Base-by-base conservation (phyloP, 345 rosid species). In the Excoecaria cochinchinensis region DNA sequence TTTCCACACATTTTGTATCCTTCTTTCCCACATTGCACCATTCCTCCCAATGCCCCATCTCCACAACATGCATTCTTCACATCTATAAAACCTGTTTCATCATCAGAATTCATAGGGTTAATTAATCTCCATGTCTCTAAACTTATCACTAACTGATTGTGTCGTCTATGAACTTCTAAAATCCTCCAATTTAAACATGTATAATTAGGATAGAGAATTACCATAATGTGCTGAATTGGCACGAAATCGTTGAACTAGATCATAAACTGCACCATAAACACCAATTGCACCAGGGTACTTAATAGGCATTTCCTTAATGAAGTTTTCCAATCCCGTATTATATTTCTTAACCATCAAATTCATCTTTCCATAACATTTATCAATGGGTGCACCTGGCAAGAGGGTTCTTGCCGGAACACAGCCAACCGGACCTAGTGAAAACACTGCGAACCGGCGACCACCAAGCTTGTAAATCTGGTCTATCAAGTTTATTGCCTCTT, bases 321-420 rank as follows among this genome's bases (percentile, higher is more conserved):
- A 67, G 4, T 59, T 81, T 63, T 89, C 92, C 74, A 88, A 76
- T 66, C 82, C 83, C 70, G 60, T 70, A 58, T 85, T 89, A 66
- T 81, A 91, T 46, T 74, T 86, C 81, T 82, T 77, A 10, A 83
- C 90, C 93, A 91, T 88, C 40, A 40, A 74, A 73, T 89, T 85
- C 89, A 91, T 87, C 73, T 80, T 78, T 0, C 83, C 93, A 3
- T 59, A 84, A 51, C 96, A 91, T 65, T 77, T 84, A 50, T 77
- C 19, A 51, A 58, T 74, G 0, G 91, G 88, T 21, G 88, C 89
- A 57, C 44, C 74, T 3, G 85, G 87, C 80, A 91, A 64, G 73
- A 85, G 56, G 22, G 81, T 85, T 83, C 91, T 85, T 22, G 90
- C 92, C 3, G 93, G 93, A 55, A 88, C 82, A 52, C 97, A 87